phyloP scores from a whole-genome alignment of 1,139 yeast genomes.

The Kodamaea ohmeri region DNA sequence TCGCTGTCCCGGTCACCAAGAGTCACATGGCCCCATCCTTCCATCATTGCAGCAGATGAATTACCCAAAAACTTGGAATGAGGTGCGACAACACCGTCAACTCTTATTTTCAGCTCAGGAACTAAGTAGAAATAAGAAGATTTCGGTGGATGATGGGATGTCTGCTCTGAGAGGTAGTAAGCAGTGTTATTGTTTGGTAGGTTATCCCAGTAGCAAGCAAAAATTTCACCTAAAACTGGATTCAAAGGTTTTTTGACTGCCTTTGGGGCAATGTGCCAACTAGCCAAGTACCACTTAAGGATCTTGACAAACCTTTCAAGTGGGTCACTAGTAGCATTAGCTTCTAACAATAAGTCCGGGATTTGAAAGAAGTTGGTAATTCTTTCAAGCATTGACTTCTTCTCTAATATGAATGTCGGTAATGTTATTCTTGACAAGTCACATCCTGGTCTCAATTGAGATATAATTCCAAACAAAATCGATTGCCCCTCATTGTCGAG shows the following conservation, averaged over 20 bases:
- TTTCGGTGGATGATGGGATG: constrained; percentile 98
- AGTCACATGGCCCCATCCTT: constrained; percentile 75
- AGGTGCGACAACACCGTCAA: constrained; percentile 87
- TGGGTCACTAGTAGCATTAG: constrained; percentile 59
- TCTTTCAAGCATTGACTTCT: constrained; percentile 94
- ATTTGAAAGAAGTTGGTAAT: constrained; percentile 86
- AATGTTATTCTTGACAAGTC: constrained; percentile 87
- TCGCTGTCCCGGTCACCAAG: constrained; percentile 58
- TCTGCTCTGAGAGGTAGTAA: constrained; percentile 86
- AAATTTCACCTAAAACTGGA: constrained; percentile 90
- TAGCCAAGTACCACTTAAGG: constrained; percentile 85
- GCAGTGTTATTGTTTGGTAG: constrained; percentile 66
- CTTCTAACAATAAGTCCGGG: constrained; percentile 71
- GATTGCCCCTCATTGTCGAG: constrained; percentile 87
- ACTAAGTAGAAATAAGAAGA: constrained; percentile 87
- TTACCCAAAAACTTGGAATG: constrained; percentile 87
- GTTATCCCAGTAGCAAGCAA: constrained; percentile 88
- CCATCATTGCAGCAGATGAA: constrained; percentile 97
- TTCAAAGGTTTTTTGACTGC: constrained; percentile 96
- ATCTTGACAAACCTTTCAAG: constrained; percentile 68
- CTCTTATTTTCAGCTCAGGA: constrained; percentile 77
- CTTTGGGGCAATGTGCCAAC: constrained; percentile 98
- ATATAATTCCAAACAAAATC: constrained; percentile 78
- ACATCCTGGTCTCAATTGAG: constrained; percentile 90
- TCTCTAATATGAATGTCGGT: constrained; percentile 91